Evolutionary conservation across 371 early-diverging fungal genomes (phyloP).

Genomic region (Apophysomyces variabilis): DNA sequence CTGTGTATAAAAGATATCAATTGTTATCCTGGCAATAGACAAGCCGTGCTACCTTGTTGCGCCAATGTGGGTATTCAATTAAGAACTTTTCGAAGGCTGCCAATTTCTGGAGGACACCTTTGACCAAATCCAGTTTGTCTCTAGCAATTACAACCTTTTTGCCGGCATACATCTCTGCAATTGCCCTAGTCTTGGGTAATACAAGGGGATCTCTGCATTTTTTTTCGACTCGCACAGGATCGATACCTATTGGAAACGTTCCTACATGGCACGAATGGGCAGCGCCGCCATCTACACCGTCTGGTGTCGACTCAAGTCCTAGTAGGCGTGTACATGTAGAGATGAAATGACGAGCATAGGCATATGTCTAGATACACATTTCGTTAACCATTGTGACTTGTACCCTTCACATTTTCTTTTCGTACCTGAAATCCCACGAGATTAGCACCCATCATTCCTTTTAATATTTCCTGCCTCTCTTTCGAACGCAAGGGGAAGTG

Average conservation of each 20-base stretch:
- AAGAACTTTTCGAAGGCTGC: conserved; percentile 94
- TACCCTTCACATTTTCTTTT: conserved; percentile 18
- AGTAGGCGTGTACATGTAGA: conserved; percentile 91
- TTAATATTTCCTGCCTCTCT: conserved; percentile 90
- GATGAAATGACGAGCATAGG: conserved; percentile 95
- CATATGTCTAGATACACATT: conserved; percentile 71
- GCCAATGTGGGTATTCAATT: conserved; percentile 87
- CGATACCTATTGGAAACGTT: conserved; percentile 95
- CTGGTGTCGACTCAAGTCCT: conserved; percentile 84
- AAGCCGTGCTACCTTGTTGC: conserved; percentile 73
- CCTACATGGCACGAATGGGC: conserved; percentile 85
- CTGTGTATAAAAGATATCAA: conserved; percentile 51
- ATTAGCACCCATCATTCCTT: conserved; percentile 90
- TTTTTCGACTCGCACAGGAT: conserved; percentile 98
- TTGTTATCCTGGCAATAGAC: conserved; percentile 84
- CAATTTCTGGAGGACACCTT: conserved; percentile 98
- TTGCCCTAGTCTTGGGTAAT: conserved; percentile 78
- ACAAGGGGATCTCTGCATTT: conserved; percentile 52
- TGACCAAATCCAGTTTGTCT: conserved; percentile 98
- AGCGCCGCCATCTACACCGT: conserved; percentile 76
- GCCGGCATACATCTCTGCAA: conserved; percentile 87
- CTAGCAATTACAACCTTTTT: conserved; percentile 97
- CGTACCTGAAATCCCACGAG: conserved; percentile 88
- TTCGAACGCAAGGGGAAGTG: conserved; percentile 8
- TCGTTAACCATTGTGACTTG: conserved; percentile 7